Conservation (phyloP, 176 grass and related monocot genomes). For the Oryza glumipatula region DNA sequence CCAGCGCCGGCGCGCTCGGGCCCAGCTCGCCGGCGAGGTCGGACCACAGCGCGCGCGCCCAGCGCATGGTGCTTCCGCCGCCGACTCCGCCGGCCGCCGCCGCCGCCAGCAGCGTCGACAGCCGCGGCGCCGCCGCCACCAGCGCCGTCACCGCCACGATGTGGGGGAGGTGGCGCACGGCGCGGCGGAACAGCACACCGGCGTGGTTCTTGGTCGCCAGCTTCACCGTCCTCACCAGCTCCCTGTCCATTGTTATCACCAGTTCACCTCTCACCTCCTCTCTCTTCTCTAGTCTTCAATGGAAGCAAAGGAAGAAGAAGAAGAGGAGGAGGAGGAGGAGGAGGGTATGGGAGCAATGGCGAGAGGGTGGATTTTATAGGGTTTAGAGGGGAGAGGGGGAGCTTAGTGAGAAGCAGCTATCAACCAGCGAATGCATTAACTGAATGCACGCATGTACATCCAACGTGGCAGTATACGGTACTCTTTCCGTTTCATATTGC, state of each 20-base stretch:
- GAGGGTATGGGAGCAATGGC: conserved; percentile 8
- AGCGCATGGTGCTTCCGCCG: too few species aligned
- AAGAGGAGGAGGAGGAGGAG: background rate
- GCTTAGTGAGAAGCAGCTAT: conserved; percentile 33
- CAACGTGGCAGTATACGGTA: background rate
- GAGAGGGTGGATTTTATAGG: conserved; percentile 58
- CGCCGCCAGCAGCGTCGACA: conserved; percentile 8
- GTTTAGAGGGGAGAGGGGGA: background rate
- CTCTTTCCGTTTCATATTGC: too few species aligned
- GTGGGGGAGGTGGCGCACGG: conserved; percentile 41
- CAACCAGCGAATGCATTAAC: conserved; percentile 30
- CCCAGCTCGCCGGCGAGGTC: background rate
- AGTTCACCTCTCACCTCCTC: background rate
- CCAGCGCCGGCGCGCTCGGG: conserved; percentile 14
- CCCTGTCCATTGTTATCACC: conserved; percentile 21
- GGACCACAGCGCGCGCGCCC: background rate
- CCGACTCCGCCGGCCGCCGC: too few species aligned
- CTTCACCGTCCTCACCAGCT: conserved; percentile 32
- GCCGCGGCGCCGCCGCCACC: background rate
- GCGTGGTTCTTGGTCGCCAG: conserved; percentile 44
- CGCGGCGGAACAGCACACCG: conserved; percentile 35
- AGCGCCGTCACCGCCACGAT: conserved; percentile 43
- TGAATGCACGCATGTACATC: background rate
- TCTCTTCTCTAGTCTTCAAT: background rate
- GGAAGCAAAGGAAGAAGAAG: background rate